Conservation (phyloP, 2,329 filamentous ascomycete genomes). For the Alternaria alternata region DNA sequence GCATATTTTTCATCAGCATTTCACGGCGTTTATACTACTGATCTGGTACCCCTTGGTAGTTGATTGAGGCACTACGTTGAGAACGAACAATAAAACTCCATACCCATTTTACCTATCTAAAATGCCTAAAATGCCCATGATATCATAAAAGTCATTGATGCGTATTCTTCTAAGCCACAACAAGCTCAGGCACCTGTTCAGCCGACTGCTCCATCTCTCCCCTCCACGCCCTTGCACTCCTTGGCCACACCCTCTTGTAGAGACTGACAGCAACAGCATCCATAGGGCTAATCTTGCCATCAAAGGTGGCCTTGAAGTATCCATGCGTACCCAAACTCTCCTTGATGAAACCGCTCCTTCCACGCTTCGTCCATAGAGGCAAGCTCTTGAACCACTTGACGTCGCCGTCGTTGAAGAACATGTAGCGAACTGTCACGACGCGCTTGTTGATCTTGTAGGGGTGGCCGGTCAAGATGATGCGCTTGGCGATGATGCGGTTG, state of each 20-base stretch:
- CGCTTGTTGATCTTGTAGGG: conserved; percentile 99
- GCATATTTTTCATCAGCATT: conserved; percentile 12
- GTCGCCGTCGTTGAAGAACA: conserved; percentile 98
- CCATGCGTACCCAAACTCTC: conserved; percentile 94
- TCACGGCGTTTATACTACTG: conserved; percentile 18
- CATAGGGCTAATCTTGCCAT: conserved; percentile 93
- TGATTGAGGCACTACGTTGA: neutral
- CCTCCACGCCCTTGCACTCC: conserved; percentile 64
- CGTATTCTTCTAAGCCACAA: neutral
- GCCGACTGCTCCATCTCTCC: conserved; percentile 14
- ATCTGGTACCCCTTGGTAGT: neutral
- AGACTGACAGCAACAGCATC: conserved; percentile 88
- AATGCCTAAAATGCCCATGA: conserved; percentile 25
- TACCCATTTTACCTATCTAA: conserved; percentile 32
- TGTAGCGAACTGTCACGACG: conserved; percentile 95
- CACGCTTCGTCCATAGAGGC: conserved; percentile 91
- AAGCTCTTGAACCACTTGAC: conserved; percentile 98
- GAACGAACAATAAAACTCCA: conserved; percentile 8
- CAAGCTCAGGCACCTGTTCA: neutral
- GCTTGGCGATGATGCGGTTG: conserved; percentile 85
- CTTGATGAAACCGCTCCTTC: conserved; percentile 89
- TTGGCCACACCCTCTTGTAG: conserved; percentile 68
- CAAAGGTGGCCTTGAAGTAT: conserved; percentile 99
- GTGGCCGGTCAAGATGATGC: conserved; percentile 91
- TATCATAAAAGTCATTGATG: conserved; percentile 18